A percentile compares a stretch with the other conserved stretches of the same genome.
These are phyloP conservation scores for Phytophthora ohioensis DNA, from an alignment of 352 stramenopile species.

Conservation along the genomic window DNA sequence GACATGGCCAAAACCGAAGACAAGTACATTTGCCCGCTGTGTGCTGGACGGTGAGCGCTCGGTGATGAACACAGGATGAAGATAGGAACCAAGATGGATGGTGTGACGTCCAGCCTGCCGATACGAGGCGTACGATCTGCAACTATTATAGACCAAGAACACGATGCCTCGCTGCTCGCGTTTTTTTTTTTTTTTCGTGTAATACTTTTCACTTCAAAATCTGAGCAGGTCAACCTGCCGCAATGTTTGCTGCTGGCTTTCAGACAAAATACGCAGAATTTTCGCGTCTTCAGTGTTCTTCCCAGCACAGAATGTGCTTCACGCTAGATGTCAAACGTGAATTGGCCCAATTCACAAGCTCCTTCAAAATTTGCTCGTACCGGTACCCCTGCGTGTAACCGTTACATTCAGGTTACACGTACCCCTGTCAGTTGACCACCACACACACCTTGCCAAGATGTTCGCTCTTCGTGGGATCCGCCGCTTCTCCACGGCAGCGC, in stretches of 20 bases:
- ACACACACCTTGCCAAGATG: slow-evolving; percentile 30
- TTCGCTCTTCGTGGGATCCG: slow-evolving; percentile 47
- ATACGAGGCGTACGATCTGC: slow-evolving; percentile 13
- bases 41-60: slow-evolving; percentile 58
- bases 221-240: too few species aligned
- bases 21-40: slow-evolving; percentile 90
- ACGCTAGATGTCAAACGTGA: neutral
- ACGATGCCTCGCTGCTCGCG: slow-evolving; percentile 5
- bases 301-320: neutral
- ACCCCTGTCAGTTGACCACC: neutral
- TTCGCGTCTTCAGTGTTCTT: too few species aligned
- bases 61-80: slow-evolving; percentile 9
- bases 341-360: too few species aligned
- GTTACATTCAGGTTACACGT: neutral
- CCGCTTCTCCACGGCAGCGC: slow-evolving; percentile 52
- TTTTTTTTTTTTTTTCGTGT: slow-evolving; percentile 1
- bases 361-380: neutral
- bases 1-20: slow-evolving; percentile 74
- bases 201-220: too few species aligned
- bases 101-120: neutral
- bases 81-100: slow-evolving; percentile 5
- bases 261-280: too few species aligned
- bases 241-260: too few species aligned
- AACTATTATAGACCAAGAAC: slow-evolving; percentile 38
- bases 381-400: neutral